Evolutionary conservation across 805 yeast genomes (phyloP).

Genomic region (Citeromyces nyonsensis): DNA sequence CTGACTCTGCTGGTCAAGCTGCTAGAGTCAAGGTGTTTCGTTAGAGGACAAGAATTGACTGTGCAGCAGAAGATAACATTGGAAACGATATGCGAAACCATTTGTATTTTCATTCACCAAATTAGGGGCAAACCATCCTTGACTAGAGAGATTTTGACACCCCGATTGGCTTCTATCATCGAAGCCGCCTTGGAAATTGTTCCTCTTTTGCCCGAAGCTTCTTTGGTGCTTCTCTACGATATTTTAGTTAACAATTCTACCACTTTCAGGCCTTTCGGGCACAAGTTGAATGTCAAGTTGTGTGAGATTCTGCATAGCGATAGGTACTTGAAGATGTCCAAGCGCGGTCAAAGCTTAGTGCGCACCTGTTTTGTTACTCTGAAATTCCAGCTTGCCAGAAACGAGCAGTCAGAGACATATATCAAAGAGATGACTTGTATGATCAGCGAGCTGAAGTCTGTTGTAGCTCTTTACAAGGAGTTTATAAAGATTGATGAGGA

Average conservation of each 20-base stretch:
- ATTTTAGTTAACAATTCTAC: constrained; percentile 49
- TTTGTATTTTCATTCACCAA: constrained; percentile 23
- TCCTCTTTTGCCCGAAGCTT: constrained; percentile 18
- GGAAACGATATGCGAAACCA: constrained; percentile 21
- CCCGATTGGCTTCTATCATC: constrained; percentile 54
- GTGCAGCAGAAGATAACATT: constrained; percentile 10
- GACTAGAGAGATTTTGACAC: constrained; percentile 72
- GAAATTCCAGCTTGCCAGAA: constrained; percentile 40
- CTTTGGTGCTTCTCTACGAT: constrained; percentile 22
- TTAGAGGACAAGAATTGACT: constrained; percentile 9
- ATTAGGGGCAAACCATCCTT: constrained; percentile 73
- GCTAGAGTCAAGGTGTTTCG: constrained; percentile 19
- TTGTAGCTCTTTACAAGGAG: constrained; percentile 38
- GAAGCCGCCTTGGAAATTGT: constrained; percentile 30
- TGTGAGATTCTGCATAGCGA: constrained; percentile 16
- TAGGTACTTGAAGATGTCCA: constrained; percentile 21
- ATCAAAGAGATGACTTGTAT: constrained; percentile 26
- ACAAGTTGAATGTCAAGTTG: constrained; percentile 36
- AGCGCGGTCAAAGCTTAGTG: constrained; percentile 20
- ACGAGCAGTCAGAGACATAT: constrained; percentile 30
- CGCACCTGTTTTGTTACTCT: constrained; percentile 34
- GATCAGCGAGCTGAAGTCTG: constrained; percentile 36
- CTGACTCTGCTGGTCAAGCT: constrained; percentile 23
- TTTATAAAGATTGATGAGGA: constrained; percentile 45
- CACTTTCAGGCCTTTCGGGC: constrained; percentile 67